Evolutionary conservation across 768 basidiomycete species (phyloP).

Genomic region (Trametes villosa): DNA sequence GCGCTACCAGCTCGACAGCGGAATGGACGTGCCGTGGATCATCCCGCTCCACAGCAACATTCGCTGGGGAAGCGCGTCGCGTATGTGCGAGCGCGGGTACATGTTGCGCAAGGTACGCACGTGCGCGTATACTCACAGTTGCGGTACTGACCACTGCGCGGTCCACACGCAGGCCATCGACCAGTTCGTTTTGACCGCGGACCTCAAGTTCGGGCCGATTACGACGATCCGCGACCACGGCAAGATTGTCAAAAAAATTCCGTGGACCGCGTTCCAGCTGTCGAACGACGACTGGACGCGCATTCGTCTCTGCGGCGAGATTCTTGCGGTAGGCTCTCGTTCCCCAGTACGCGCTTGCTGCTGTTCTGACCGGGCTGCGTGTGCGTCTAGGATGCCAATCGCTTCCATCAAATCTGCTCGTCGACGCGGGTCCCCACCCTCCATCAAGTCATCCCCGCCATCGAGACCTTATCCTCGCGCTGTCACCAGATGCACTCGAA

Average conservation of each 20-base stretch:
- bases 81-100: neutral
- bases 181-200: conserved; percentile 28
- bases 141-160: no score
- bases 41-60: neutral
- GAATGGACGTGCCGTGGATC: neutral
- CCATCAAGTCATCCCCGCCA: conserved; percentile 31
- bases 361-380: no score
- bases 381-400: neutral
- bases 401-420: conserved; percentile 26
- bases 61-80: neutral
- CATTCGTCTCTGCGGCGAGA: neutral
- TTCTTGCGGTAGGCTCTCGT: neutral
- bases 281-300: neutral
- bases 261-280: neutral
- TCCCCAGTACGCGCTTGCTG: neutral
- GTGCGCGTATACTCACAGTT: neutral
- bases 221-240: conserved; percentile 30
- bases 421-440: conserved; percentile 32
- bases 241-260: conserved; percentile 27
- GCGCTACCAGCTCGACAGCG: neutral
- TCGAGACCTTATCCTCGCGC: conserved; percentile 33
- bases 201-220: conserved; percentile 36
- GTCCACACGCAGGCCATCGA: conserved; percentile 16
- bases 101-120: neutral
- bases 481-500: no score